Base-by-base conservation (phyloP, 2,329 filamentous ascomycete genomes). In the Colletotrichum phormii region DNA sequence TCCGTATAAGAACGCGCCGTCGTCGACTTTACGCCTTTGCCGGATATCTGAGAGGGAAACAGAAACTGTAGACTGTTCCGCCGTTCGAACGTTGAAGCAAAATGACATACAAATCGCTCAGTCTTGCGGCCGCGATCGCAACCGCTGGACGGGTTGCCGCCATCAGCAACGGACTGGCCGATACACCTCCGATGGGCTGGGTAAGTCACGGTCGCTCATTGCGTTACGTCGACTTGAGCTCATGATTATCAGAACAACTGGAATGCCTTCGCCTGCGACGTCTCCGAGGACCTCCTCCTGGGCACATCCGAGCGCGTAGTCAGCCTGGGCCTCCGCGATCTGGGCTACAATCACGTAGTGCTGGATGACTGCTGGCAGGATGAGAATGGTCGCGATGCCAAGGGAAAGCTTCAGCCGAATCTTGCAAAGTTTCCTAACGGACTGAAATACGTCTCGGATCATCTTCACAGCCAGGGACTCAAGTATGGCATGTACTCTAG, bases 401-500 rank as follows among this genome's bases (percentile, higher is more conserved):
- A 77, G 70, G 66, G 78, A 35, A 77, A 77, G 37, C 74, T 83
- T 29, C 77, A 80, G 54, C 73, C 77, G 29, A 79, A 83, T 71
- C 74, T 77, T 1, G 71, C 67, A 12, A 83, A 83, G 75, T 84
- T 83, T 55, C 82, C 83, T 12, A 77, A 76, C 22, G 82, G 83
- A 35, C 79, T 84, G 67, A 80, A 79, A 54, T 73, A 78, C 51
- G 74, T 84, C 3, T 79, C 81, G 7, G 80, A 83, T 57, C 74
- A 80, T 49, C 72, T 83, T 22, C 82, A 84, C 64, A 75, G 73
- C 5, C 75, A 80, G 66, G 81, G 81, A 7, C 79, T 84, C 61
- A 81, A 82, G 71, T 78, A 83, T 22, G 83, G 82, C 15, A 82
- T 84, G 73, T 84, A 84, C 74, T 80, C 79, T 15, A 80, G 80